Percentiles rank a stretch among this genome's conserved stretches.
Evolutionary conservation across 768 basidiomycete species (phyloP).

Genomic region (Serendipita vermifera): DNA sequence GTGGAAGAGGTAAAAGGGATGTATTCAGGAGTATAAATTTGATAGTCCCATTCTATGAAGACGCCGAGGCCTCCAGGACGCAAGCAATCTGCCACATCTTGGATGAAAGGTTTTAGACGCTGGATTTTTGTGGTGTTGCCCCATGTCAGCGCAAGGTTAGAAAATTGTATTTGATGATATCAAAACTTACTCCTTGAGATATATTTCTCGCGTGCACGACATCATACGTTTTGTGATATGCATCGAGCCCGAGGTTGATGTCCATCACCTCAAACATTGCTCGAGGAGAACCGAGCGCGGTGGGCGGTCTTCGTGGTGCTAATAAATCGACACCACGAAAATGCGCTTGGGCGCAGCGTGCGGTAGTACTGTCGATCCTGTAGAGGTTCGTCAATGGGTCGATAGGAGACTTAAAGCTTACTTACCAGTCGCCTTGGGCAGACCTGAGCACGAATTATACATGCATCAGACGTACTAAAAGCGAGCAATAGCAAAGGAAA

Average conservation of each 20-base stretch:
- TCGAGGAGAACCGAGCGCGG: not conserved
- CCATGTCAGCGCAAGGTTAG: too few species aligned
- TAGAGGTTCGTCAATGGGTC: not conserved
- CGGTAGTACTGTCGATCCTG: not conserved
- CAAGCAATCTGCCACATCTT: not conserved
- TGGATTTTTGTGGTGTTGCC: too few species aligned
- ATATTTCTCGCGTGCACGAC: slow-evolving; percentile 6
- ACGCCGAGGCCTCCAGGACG: not conserved
- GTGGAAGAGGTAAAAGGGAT: not conserved
- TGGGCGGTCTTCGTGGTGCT: not conserved
- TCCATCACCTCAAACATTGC: not conserved
- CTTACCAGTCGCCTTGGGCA: not conserved
- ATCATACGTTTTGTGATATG: not conserved
- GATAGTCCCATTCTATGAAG: slow-evolving; percentile 8
- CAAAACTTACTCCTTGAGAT: not conserved
- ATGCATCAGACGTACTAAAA: too few species aligned
- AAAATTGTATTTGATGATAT: not conserved
- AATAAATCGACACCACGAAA: slow-evolving; percentile 1
- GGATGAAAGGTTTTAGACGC: not conserved
- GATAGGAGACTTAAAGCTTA: not conserved
- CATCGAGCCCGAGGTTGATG: not conserved
- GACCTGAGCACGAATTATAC: too few species aligned
- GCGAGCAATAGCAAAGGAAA: too few species aligned
- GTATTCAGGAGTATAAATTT: not conserved
- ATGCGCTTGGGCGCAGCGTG: not conserved